A percentile compares a stretch with the other conserved stretches of the same genome.
Evolutionary conservation across 2,329 filamentous ascomycete genomes (phyloP).

Genomic region (Byssothecium circinans): DNA sequence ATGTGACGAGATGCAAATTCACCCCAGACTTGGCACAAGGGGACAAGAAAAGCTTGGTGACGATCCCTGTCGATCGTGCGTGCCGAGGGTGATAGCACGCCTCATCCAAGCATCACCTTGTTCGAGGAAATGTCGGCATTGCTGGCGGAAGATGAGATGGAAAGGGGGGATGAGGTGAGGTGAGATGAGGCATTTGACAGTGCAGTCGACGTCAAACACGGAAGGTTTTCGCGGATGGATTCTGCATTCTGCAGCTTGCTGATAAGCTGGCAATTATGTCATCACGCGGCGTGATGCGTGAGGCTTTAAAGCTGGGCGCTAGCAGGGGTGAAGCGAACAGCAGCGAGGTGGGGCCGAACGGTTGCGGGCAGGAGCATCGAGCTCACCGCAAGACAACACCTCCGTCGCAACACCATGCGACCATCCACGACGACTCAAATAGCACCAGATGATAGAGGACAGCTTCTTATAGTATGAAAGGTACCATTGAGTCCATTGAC

Average conservation of each 20-base stretch:
- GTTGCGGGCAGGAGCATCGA: constrained; percentile 1
- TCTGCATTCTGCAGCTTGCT: background rate
- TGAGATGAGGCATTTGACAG: no score
- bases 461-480: background rate
- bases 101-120: no score
- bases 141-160: no score
- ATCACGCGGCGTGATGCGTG: background rate
- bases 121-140: no score
- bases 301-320: background rate
- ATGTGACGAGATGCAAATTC: no score
- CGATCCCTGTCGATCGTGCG: background rate
- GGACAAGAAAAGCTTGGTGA: background rate
- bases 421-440: background rate
- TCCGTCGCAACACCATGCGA: background rate
- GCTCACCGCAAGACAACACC: background rate
- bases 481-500: constrained; percentile 2
- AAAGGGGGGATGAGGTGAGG: no score
- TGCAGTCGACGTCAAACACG: background rate
- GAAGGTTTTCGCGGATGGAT: background rate
- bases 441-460: background rate
- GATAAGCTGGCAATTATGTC: background rate
- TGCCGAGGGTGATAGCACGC: no score
- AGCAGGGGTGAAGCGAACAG: constrained; percentile 3
- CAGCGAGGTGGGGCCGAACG: constrained; percentile 5
- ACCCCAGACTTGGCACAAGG: background rate